These are phyloP conservation scores for Ogataea thermomethanolica DNA, from an alignment of 805 yeast genomes.

Conservation along the genomic window DNA sequence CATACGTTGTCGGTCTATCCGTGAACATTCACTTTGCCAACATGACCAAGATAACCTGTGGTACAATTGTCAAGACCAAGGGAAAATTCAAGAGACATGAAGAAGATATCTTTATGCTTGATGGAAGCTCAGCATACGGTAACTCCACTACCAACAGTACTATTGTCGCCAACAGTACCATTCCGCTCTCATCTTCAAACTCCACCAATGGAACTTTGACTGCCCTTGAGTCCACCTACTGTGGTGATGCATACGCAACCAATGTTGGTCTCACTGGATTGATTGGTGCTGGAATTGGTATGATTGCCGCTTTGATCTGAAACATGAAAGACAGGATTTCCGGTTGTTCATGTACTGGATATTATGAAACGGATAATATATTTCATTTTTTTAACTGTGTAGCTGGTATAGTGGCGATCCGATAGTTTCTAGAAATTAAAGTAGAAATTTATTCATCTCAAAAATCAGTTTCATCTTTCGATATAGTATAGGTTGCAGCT, in stretches of 20 bases:
- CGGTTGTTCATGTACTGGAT: not conserved
- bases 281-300: conserved; percentile 25
- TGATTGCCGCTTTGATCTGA: conserved; percentile 24
- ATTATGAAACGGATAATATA: conserved; percentile 11
- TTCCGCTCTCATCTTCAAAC: conserved; percentile 4
- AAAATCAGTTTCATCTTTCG: too few relatives aligned
- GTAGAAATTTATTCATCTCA: too few relatives aligned
- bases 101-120: conserved; percentile 17
- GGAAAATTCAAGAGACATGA: conserved; percentile 26
- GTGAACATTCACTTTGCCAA: conserved; percentile 55
- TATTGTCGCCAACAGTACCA: not conserved
- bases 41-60: conserved; percentile 58
- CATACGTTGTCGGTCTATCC: conserved; percentile 59
- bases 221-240: conserved; percentile 19
- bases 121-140: conserved; percentile 5
- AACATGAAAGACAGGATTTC: not conserved
- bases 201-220: conserved; percentile 18
- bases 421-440: not conserved
- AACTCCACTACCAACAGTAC: conserved; percentile 13
- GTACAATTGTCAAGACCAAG: conserved; percentile 44
- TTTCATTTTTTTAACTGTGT: conserved; percentile 12
- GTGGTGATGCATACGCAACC: conserved; percentile 21
- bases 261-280: conserved; percentile 14
- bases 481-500: too few relatives aligned
- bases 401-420: conserved; percentile 3